These are phyloP conservation scores for Bipolaris oryzae DNA, from an alignment of 2,329 filamentous ascomycete genomes.

Conservation along the genomic window DNA sequence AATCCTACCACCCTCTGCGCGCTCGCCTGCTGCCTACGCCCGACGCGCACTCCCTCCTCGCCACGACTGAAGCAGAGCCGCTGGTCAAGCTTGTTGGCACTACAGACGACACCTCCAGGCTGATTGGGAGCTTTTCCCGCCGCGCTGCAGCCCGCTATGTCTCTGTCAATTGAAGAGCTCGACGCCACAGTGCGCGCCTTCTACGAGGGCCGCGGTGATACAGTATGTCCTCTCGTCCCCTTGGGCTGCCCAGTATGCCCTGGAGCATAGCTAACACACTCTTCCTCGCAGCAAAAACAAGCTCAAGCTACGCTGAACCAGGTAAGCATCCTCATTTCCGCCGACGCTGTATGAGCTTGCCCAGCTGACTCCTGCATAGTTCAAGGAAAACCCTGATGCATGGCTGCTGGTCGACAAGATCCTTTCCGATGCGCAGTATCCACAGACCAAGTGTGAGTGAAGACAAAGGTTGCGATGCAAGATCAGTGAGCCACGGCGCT, in stretches of 20 bases:
- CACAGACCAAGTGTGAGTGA: constrained; percentile 89
- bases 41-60: constrained; percentile 17
- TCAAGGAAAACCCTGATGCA: constrained; percentile 98
- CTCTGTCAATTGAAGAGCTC: constrained; percentile 85
- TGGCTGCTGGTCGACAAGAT: constrained; percentile 99
- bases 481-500: constrained; percentile 32
- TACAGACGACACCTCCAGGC: constrained; percentile 27
- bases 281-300: constrained; percentile 79
- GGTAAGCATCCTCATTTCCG: constrained; percentile 59
- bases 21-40: constrained; percentile 19
- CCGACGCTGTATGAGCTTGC: constrained; percentile 3
- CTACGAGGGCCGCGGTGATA: constrained; percentile 93
- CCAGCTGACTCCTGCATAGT: constrained; percentile 61
- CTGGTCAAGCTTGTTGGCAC: constrained; percentile 28
- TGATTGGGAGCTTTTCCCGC: constrained; percentile 44
- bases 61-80: constrained; percentile 13
- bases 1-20: constrained; percentile 37
- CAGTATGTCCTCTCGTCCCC: constrained; percentile 63
- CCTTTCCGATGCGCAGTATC: constrained; percentile 87
- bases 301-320: constrained; percentile 92
- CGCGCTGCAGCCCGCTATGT: constrained; percentile 56
- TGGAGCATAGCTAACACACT: constrained; percentile 47
- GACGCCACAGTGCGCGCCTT: constrained; percentile 96
- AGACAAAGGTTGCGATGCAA: constrained; percentile 14
- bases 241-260: neutral